Percentiles rank a stretch among this genome's conserved stretches.
These are phyloP conservation scores for Lenwebbia sp. DNA, from an alignment of 345 rosid genomes.

Conservation along the genomic window DNA sequence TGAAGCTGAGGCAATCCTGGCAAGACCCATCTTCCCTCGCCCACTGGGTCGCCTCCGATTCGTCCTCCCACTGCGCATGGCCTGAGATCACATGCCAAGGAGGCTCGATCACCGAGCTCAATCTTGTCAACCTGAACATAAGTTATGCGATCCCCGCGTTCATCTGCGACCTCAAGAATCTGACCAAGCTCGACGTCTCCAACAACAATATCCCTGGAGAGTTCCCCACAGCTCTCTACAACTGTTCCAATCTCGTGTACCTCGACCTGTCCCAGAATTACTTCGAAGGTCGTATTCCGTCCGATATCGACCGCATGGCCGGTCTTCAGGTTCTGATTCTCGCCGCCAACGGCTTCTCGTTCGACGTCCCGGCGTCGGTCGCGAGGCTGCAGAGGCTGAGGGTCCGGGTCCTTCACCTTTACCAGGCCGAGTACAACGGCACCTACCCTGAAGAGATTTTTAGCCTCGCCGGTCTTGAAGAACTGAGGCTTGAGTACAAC, in stretches of 20 bases:
- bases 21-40: constrained; percentile 17
- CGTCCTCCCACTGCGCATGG: constrained; percentile 43
- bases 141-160: constrained; percentile 28
- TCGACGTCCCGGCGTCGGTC: constrained; percentile 25
- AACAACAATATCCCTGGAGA: constrained; percentile 24
- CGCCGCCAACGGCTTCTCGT: constrained; percentile 24
- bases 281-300: constrained; percentile 38
- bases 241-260: constrained; percentile 32
- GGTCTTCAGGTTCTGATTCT: constrained; percentile 23
- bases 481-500: constrained; percentile 9
- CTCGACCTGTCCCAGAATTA: constrained; percentile 37
- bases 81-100: constrained; percentile 31
- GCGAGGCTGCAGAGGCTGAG: constrained; percentile 20
- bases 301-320: constrained; percentile 23
- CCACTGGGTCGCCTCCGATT: constrained; percentile 22
- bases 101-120: constrained; percentile 17
- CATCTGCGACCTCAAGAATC: constrained; percentile 39
- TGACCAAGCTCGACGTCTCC: constrained; percentile 10
- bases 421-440: constrained; percentile 20
- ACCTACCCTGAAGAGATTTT: constrained; percentile 30
- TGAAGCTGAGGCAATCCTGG: constrained; percentile 33
- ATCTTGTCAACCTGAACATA: constrained; percentile 10
- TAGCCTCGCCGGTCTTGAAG: constrained; percentile 23
- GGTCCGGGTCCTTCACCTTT: constrained; percentile 14
- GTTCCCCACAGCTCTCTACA: constrained; percentile 30